A percentile compares a stretch with the other conserved stretches of the same genome.
Conservation (phyloP, 2,329 filamentous ascomycete species). For the Trichophyton mentagrophytes region DNA sequence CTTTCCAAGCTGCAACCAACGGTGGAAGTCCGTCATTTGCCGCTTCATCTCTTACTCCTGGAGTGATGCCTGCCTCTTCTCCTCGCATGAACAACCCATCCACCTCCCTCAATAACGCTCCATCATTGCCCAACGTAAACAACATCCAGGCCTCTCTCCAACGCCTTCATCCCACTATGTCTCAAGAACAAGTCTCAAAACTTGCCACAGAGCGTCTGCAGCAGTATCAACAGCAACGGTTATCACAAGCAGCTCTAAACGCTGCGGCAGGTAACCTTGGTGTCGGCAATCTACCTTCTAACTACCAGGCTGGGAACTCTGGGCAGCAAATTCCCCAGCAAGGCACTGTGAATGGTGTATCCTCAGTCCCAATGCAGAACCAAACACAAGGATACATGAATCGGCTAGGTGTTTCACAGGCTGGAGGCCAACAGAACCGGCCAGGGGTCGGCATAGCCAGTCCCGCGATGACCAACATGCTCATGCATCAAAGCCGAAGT, state of each 20-base stretch:
- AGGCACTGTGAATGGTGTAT: constrained; percentile 23
- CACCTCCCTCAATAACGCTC: constrained; percentile 37
- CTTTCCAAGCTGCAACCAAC: constrained; percentile 30
- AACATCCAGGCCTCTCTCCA: constrained; percentile 42
- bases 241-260: constrained; percentile 41
- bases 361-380: constrained; percentile 27
- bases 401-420: constrained; percentile 41
- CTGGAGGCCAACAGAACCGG: constrained; percentile 28
- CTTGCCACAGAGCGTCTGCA: constrained; percentile 41
- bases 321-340: constrained; percentile 20
- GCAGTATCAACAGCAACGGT: constrained; percentile 35
- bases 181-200: constrained; percentile 42
- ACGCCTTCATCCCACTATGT: constrained; percentile 38
- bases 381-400: constrained; percentile 38
- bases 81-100: constrained; percentile 35
- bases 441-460: constrained; percentile 24
- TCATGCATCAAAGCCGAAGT: constrained; percentile 32
- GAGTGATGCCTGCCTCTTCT: constrained; percentile 29
- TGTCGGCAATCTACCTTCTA: constrained; percentile 29
- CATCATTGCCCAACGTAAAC: constrained; percentile 39
- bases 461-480: constrained; percentile 34
- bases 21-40: constrained; percentile 35
- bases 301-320: constrained; percentile 19
- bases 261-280: constrained; percentile 38
- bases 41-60: constrained; percentile 22